Base-by-base conservation (phyloP, 75 land plant species). In the Gnetum montanum region DNA sequence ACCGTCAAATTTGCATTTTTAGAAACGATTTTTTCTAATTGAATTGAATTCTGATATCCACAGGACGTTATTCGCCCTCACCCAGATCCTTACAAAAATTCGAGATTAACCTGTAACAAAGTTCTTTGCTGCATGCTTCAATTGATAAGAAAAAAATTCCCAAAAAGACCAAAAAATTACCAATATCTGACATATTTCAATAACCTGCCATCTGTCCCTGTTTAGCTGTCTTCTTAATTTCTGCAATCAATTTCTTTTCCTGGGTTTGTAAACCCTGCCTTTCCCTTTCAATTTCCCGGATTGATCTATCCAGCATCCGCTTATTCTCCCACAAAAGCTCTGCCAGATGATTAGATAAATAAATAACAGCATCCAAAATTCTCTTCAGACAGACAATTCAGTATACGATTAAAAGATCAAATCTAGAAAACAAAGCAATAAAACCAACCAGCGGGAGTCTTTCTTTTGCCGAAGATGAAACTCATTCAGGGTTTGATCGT, bases 181-280 rank as follows among this genome's bases (percentile, higher is more conserved):
- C 4, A 11, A 15, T 19, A n/a, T 54, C 22, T 10, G 47, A 19
- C 54, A 46, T 67, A 16, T n/a, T n/a, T n/a, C n/a, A n/a, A n/a
- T n/a, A n/a, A n/a, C n/a, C n/a, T 26, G 88, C 97, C 97, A 91
- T 88, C 67, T 91, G 97, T 19, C 88, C 94, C 74, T 91, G 97
- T 57, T 91, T 91, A 38, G 97, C 97, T 53, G 83, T 81, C 70
- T 91, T 91, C 73, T 88, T 91, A 3, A 91, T 91, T 62, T 91
- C 97, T 8, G 58, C 50, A 63, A 91, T 91, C n/a, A 91, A 78
- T 62, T 88, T 91, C 78, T 91, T 91, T 70, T 91, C 97, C 47
- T 91, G 97, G 1, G 75, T 50, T 58, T 91, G 97, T 40, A 91
- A 49, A 33, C 76, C 71, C 57, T 84, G 88, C 60, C 97, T 75